These are phyloP conservation scores for Oryza longistaminata DNA, from an alignment of 176 grass and related monocot species.

Conservation along the genomic window DNA sequence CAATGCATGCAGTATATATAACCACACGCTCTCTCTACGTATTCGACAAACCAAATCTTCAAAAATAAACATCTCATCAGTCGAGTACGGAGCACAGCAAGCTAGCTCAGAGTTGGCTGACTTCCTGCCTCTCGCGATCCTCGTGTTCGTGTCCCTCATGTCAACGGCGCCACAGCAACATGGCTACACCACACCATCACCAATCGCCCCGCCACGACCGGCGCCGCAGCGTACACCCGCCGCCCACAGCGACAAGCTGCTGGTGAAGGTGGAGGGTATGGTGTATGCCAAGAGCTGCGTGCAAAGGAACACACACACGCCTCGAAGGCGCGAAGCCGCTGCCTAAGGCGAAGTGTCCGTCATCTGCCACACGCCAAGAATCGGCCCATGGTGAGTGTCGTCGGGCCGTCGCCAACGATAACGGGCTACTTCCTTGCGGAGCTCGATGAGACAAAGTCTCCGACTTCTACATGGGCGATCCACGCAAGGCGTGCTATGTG, in stretches of 20 bases:
- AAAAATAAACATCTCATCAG: background rate
- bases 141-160: slow-evolving; percentile 23
- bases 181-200: background rate
- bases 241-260: slow-evolving; percentile 16
- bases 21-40: background rate
- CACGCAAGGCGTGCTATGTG: background rate
- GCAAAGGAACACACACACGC: too few relatives aligned
- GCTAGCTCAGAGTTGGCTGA: slow-evolving; percentile 16
- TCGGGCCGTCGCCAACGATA: background rate
- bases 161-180: background rate
- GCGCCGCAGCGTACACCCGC: background rate
- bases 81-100: background rate
- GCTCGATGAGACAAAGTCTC: slow-evolving; percentile 29
- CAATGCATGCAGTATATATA: background rate
- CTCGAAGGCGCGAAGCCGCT: too few relatives aligned
- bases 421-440: slow-evolving; percentile 59
- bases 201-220: background rate
- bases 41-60: background rate
- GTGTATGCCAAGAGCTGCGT: too few relatives aligned
- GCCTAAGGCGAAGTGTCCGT: slow-evolving; percentile 34
- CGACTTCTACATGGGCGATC: slow-evolving; percentile 21
- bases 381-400: slow-evolving; percentile 45
- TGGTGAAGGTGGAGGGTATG: slow-evolving; percentile 27
- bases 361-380: slow-evolving; percentile 69
- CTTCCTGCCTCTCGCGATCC: slow-evolving; percentile 20